phyloP scores from a whole-genome alignment of 345 rosid genomes.

The Eucalyptus shirleyi region DNA sequence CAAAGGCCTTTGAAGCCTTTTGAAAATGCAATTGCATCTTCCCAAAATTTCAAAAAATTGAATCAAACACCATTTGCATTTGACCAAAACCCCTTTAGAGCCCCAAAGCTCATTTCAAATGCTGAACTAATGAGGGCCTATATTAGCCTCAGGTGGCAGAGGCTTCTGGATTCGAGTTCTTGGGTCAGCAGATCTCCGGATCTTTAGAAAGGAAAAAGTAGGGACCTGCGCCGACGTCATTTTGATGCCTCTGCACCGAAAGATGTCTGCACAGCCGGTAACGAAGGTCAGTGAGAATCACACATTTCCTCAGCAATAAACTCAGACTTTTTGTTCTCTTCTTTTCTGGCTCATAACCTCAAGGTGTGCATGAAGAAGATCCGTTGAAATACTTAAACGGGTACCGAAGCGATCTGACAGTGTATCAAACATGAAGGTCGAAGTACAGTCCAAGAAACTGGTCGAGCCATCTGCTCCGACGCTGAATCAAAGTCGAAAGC shows the following conservation, averaged over 20 bases:
- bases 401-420: not conserved
- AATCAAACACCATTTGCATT: too few species aligned
- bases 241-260: not conserved
- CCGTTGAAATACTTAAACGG: not conserved
- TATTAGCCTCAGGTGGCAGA: too few species aligned
- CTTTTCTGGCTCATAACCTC: not conserved
- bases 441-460: not conserved
- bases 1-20: too few species aligned
- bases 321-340: not conserved
- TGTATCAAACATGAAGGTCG: not conserved
- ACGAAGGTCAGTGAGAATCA: not conserved
- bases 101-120: too few species aligned
- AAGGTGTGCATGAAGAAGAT: not conserved
- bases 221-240: not conserved
- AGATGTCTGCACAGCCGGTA: not conserved
- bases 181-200: too few species aligned
- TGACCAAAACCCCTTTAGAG: too few species aligned
- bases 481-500: not conserved
- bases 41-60: too few species aligned
- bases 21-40: too few species aligned
- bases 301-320: too few species aligned
- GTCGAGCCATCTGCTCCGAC: not conserved
- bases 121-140: too few species aligned
- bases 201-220: too few species aligned
- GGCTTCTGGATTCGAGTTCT: too few species aligned